Percentiles rank a stretch among this genome's conserved stretches.
These are phyloP conservation scores for Fusarium papillatum DNA, from an alignment of 2,329 filamentous ascomycete species.

Conservation along the genomic window DNA sequence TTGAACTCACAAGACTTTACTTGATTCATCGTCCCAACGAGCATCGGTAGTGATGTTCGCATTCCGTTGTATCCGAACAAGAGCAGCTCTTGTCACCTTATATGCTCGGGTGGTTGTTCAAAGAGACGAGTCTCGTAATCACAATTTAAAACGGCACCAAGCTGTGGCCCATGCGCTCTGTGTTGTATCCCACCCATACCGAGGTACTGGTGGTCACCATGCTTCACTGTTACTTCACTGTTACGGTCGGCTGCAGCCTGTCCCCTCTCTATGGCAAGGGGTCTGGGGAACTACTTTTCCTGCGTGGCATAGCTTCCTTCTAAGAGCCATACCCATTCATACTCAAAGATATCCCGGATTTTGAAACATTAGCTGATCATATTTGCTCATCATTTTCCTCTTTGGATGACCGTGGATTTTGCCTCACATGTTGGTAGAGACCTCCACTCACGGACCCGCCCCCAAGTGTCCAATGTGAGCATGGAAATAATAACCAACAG, in stretches of 20 bases:
- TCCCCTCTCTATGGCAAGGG: not conserved
- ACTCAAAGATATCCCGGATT: not conserved
- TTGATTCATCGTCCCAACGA: not conserved
- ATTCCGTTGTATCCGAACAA: not conserved
- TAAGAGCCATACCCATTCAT: not conserved
- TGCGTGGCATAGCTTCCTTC: not conserved
- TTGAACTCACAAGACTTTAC: no score
- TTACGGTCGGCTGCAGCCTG: not conserved
- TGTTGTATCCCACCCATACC: not conserved
- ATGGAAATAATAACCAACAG: not conserved
- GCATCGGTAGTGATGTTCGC: not conserved
- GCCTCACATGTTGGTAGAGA: not conserved
- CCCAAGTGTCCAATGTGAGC: not conserved
- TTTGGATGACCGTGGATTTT: not conserved
- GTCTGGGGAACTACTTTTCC: not conserved
- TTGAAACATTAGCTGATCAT: not conserved
- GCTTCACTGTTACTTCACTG: not conserved
- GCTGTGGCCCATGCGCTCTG: not conserved
- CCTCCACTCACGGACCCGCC: not conserved
- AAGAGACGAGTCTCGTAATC: not conserved
- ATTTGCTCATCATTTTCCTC: not conserved
- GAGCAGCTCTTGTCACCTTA: not conserved
- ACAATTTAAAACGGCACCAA: not conserved
- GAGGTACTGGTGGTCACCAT: not conserved
- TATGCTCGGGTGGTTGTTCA: not conserved